Evolutionary conservation across 352 stramenopile genomes (phyloP).

Genomic region (Globisporangium solare): DNA sequence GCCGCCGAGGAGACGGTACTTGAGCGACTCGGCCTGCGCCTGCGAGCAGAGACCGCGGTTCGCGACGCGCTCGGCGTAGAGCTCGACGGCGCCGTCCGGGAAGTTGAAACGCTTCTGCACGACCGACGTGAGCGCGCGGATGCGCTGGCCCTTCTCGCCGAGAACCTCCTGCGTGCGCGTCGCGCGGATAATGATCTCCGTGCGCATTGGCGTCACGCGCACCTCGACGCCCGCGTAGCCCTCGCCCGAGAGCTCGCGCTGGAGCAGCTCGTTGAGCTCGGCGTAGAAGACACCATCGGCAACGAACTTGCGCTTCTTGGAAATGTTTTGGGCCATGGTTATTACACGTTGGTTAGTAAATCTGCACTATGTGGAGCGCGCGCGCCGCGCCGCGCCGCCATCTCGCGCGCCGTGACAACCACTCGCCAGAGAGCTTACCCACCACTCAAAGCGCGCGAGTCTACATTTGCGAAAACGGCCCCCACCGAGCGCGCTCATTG

Average conservation of each 20-base stretch:
- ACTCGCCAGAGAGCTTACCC: constrained; percentile 2
- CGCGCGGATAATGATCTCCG: constrained; percentile 99
- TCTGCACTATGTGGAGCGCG: constrained; percentile 9
- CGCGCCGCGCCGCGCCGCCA: background rate
- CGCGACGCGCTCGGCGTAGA: constrained; percentile 98
- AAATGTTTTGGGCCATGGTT: constrained; percentile 92
- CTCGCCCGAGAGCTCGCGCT: constrained; percentile 96
- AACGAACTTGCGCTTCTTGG: constrained; percentile 99
- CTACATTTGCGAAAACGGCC: background rate
- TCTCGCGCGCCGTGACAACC: no score
- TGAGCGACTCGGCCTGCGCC: constrained; percentile 98
- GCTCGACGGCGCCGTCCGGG: constrained; percentile 92
- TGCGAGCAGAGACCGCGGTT: constrained; percentile 98
- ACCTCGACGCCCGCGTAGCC: constrained; percentile 99
- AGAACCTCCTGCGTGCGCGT: constrained; percentile 99
- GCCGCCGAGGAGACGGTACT: constrained; percentile 99
- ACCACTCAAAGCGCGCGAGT: constrained; percentile 12
- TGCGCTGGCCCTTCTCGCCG: constrained; percentile 99
- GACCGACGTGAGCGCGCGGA: constrained; percentile 98
- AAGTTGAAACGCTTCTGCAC: constrained; percentile 99
- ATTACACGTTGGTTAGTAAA: constrained; percentile 20
- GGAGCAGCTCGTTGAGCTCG: constrained; percentile 99
- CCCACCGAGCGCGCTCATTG: no score
- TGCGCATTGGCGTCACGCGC: constrained; percentile 97
- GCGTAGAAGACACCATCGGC: constrained; percentile 99